Evolutionary conservation across 1,284 basidiomycete species (phyloP).

Genomic region (Ceratobasidium sp.): DNA sequence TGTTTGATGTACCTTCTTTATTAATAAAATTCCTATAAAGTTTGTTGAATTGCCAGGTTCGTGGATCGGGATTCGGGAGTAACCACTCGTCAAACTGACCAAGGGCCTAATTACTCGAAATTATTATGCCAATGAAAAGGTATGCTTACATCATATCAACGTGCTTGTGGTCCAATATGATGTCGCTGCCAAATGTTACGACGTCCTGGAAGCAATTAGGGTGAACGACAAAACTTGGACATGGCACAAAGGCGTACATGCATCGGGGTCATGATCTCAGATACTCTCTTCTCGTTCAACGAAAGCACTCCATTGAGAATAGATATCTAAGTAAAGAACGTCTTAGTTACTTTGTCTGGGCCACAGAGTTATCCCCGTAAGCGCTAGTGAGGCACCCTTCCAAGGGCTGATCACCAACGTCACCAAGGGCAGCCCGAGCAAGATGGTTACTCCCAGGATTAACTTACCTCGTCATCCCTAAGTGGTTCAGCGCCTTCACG

Average conservation of each 20-base stretch:
- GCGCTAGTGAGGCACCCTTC: too few species aligned
- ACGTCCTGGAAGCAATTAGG: slow-evolving; percentile 66
- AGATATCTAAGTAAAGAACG: slow-evolving; percentile 60
- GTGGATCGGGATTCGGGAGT: slow-evolving; percentile 93
- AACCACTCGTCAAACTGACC: slow-evolving; percentile 74
- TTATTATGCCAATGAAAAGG: neutral
- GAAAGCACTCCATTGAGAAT: slow-evolving; percentile 89
- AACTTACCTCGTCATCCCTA: slow-evolving; percentile 34
- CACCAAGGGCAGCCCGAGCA: too few species aligned
- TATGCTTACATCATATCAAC: slow-evolving; percentile 71
- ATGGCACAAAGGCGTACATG: slow-evolving; percentile 54
- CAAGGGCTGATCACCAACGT: too few species aligned
- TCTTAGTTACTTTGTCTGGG: neutral
- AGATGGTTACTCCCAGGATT: too few species aligned
- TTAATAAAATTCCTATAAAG: slow-evolving; percentile 85
- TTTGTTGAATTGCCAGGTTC: slow-evolving; percentile 73
- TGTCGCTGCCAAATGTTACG: slow-evolving; percentile 75
- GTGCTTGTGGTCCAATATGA: slow-evolving; percentile 77
- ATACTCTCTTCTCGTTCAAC: slow-evolving; percentile 81
- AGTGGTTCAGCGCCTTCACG: slow-evolving; percentile 54
- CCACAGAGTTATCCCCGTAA: neutral
- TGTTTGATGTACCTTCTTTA: slow-evolving; percentile 69
- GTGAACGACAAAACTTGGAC: neutral
- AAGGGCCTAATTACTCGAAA: slow-evolving; percentile 4
- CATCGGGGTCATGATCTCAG: slow-evolving; percentile 87